phyloP scores from a whole-genome alignment of 169 alveolate genomes.

The Plasmodium coatneyi region DNA sequence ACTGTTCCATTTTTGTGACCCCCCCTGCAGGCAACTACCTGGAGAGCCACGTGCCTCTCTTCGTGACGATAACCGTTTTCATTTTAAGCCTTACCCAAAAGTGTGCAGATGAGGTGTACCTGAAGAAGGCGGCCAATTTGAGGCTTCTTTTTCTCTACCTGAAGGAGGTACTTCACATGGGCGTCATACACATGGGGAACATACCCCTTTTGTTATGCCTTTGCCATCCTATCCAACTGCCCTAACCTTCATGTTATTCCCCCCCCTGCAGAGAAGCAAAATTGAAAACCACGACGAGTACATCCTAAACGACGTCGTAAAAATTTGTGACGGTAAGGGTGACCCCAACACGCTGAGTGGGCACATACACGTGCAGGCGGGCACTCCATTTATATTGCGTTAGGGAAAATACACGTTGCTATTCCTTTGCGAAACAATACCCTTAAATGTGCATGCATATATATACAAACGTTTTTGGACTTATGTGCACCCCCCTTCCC shows the following conservation, averaged over 20 bases:
- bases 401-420: too few species aligned
- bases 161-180: slow-evolving; percentile 32
- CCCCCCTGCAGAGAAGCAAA: slow-evolving; percentile 55
- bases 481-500: not conserved
- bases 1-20: too few species aligned
- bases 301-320: slow-evolving; percentile 51
- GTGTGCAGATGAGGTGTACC: slow-evolving; percentile 9
- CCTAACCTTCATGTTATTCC: not conserved
- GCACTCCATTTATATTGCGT: too few species aligned
- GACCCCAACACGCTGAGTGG: not conserved
- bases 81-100: slow-evolving; percentile 68
- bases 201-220: not conserved
- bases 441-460: not conserved
- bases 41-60: slow-evolving; percentile 69
- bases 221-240: not conserved
- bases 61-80: slow-evolving; percentile 30
- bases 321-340: slow-evolving; percentile 45
- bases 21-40: slow-evolving; percentile 54
- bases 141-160: slow-evolving; percentile 34
- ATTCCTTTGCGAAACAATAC: too few species aligned
- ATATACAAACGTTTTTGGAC: not conserved
- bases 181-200: not conserved
- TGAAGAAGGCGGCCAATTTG: slow-evolving; percentile 39
- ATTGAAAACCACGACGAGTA: slow-evolving; percentile 71
- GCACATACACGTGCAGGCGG: not conserved